phyloP scores from a whole-genome alignment of 2,329 filamentous ascomycete genomes.

The Arthrobotrys entomopaga region DNA sequence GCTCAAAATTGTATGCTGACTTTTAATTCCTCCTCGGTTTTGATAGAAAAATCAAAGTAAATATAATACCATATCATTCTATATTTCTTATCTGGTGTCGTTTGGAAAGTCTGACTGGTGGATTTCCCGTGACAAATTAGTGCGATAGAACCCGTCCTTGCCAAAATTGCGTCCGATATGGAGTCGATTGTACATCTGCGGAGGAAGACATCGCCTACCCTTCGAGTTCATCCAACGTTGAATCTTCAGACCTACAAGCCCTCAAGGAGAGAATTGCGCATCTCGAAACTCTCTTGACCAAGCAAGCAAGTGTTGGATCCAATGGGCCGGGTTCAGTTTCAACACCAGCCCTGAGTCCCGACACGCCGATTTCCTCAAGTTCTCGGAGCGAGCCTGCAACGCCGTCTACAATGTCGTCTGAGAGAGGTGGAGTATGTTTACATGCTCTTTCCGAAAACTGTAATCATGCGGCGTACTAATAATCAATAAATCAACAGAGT shows the following conservation, averaged over 20 bases:
- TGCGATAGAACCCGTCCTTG: conserved; percentile 44
- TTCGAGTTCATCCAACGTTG: conserved; percentile 37
- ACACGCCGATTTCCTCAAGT: conserved; percentile 40
- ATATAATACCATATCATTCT: neutral
- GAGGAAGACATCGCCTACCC: conserved; percentile 48
- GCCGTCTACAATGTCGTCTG: conserved; percentile 34
- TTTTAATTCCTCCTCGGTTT: neutral
- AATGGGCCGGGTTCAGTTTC: conserved; percentile 33
- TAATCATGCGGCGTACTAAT: too few species aligned
- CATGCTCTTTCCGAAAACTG: too few species aligned
- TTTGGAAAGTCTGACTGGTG: conserved; percentile 11
- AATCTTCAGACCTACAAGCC: conserved; percentile 52
- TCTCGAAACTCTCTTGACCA: conserved; percentile 43
- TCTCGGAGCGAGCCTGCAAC: conserved; percentile 50
- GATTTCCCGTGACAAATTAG: conserved; percentile 14
- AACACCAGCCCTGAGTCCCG: conserved; percentile 40
- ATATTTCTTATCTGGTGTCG: neutral
- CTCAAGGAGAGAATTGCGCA: conserved; percentile 51
- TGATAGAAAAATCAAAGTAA: conserved; percentile 52
- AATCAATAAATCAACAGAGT: too few species aligned
- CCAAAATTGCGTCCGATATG: conserved; percentile 51
- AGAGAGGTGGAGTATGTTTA: conserved; percentile 10
- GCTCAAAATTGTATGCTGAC: conserved; percentile 16
- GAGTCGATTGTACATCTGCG: conserved; percentile 42
- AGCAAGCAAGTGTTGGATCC: conserved; percentile 23